Conservation (phyloP, 768 basidiomycete species). For the Auriscalpium vulgare region DNA sequence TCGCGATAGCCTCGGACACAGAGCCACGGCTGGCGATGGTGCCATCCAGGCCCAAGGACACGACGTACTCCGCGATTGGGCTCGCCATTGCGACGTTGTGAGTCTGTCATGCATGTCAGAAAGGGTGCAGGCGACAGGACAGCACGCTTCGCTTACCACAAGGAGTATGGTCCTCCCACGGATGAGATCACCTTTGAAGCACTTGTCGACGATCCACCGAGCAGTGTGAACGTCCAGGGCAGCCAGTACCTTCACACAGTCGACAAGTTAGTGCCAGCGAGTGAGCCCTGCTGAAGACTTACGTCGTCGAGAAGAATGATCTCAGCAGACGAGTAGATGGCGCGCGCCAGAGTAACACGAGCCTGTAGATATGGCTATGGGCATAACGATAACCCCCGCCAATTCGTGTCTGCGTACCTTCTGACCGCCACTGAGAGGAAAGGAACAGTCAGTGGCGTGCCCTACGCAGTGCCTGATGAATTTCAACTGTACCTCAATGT, state of each 20-base stretch:
- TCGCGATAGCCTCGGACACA: slow-evolving; percentile 37
- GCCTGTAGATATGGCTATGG: slow-evolving; percentile 23
- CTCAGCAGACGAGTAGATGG: slow-evolving; percentile 51
- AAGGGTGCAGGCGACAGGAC: too few species aligned
- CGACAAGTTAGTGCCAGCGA: slow-evolving; percentile 15
- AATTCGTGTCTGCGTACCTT: slow-evolving; percentile 23
- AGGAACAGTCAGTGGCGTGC: background rate
- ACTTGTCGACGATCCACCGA: slow-evolving; percentile 42
- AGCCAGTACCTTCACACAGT: slow-evolving; percentile 28
- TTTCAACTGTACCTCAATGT: slow-evolving; percentile 26
- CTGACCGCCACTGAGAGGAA: slow-evolving; percentile 39
- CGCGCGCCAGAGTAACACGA: slow-evolving; percentile 48
- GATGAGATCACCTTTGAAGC: slow-evolving; percentile 40
- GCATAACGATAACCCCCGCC: background rate
- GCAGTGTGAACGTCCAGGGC: slow-evolving; percentile 48
- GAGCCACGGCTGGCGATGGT: slow-evolving; percentile 41
- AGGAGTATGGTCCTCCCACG: slow-evolving; percentile 42
- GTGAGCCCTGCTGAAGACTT: background rate
- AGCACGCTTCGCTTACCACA: slow-evolving; percentile 36
- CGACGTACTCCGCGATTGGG: slow-evolving; percentile 47
- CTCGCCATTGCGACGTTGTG: slow-evolving; percentile 47
- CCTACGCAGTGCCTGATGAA: background rate
- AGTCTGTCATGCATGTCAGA: slow-evolving; percentile 24
- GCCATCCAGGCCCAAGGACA: slow-evolving; percentile 49
- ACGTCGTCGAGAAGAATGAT: slow-evolving; percentile 73